Percentiles rank a stretch among this genome's conserved stretches.
These are phyloP conservation scores for Phaeolepiota aurea DNA, from an alignment of 768 basidiomycete genomes.

Conservation along the genomic window DNA sequence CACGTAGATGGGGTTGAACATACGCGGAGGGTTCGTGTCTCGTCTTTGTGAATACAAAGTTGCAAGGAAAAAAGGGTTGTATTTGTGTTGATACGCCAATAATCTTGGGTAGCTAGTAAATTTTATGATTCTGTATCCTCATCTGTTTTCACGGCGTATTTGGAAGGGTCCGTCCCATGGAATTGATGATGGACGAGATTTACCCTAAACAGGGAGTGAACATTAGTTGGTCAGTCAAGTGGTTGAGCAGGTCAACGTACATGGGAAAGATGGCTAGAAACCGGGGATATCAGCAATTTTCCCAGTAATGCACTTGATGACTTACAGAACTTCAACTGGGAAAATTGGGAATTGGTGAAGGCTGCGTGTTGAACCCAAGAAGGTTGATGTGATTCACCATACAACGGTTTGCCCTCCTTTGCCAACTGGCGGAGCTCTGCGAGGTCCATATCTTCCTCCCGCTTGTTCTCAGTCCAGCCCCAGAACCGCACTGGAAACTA, in stretches of 20 bases:
- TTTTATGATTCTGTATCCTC: conserved; percentile 14
- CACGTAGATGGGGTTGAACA: too few species aligned
- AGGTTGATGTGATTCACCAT: conserved; percentile 78
- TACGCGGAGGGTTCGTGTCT: too few species aligned
- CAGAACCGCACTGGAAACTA: conserved; percentile 71
- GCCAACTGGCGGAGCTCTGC: conserved; percentile 72
- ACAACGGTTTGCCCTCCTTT: conserved; percentile 73
- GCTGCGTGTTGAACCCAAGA: conserved; percentile 84
- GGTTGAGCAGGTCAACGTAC: not conserved
- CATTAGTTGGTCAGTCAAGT: conserved; percentile 3
- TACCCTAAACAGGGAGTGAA: conserved; percentile 50
- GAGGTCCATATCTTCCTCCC: conserved; percentile 72
- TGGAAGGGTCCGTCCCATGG: conserved; percentile 80
- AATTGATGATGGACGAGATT: conserved; percentile 89
- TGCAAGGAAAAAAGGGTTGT: too few species aligned
- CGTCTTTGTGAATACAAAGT: too few species aligned
- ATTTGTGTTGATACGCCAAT: too few species aligned
- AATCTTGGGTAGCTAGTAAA: not conserved
- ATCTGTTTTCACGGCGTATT: conserved; percentile 49
- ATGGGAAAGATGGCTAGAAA: conserved; percentile 44
- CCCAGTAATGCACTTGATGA: conserved; percentile 9
- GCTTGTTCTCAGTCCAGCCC: conserved; percentile 88
- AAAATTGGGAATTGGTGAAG: conserved; percentile 81
- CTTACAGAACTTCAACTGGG: conserved; percentile 89
- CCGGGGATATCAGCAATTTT: conserved; percentile 1